Evolutionary conservation across 352 stramenopile species (phyloP), one percentile per base, ranked within the genome.

Genomic region (Phytophthora tentaculata): DNA sequence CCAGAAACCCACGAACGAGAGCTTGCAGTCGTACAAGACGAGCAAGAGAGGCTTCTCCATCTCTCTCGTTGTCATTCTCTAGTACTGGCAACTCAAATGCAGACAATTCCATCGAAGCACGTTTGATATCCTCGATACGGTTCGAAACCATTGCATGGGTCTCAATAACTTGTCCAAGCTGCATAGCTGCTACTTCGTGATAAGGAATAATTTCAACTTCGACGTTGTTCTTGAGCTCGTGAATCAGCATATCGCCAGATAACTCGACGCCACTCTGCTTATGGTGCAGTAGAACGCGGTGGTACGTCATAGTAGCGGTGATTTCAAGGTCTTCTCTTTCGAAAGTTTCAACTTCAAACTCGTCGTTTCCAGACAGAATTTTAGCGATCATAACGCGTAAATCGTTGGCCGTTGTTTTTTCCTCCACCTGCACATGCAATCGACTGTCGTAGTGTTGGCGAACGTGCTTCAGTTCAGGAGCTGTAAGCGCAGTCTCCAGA

Each of bases 361-460:
- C 54, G 29, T 76, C 51, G 22, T 71, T 69, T 22, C 54, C 60
- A 8, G 72, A 80, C 0, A 94, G 59, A 3, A 54, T 63, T 17
- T 76, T 64, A 17, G 86, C 83, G 28, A 94, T 73, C 0, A 41
- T 53, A 32, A 80, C 54, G 2, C 84, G 79, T 14, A 94, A 65
- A 35, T 80, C 71, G 19, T 90, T 89, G 26, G 86, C 83, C 1
- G 81, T 92, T 77, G 88, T 94, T 12, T 57, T 37, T 32, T 65
- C 62, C 20, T 82, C 76, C 8, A 91, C 77, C 37, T 76, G 61
- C 2, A 94, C 41, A 5, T 79, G 45, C 5, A 74, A 29, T 12
- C 67, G 29, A 16, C 73, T 50, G 3, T 63, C 41, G 3, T 70
- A 63, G 41, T 69, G 39, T 32, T 49, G 28, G 1, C 47, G 43